Base-by-base conservation (phyloP, 495 filamentous ascomycete genomes). In the Neurospora tetrasperma region DNA sequence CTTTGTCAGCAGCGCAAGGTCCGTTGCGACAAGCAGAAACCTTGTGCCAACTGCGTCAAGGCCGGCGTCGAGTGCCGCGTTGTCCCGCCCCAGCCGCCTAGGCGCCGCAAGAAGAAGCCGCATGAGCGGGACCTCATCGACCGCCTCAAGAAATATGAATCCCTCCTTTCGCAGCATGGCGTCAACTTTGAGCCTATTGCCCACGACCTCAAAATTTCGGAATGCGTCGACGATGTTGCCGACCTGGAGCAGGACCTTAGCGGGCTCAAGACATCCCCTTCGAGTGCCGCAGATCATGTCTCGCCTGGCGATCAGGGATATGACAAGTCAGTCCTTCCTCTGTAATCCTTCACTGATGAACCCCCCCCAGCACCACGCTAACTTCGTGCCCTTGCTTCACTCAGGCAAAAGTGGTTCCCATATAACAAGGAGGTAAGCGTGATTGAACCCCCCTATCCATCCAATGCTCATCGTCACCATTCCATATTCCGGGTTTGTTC, bases 1-100 rank as follows among this genome's bases (percentile, higher is more conserved):
- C 78, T 90, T 62, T 92, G 90, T 76, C 87, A 89, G 75, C 88
- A 88, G 73, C 85, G 89, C 69, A 92, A 91, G 79, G 90, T 91
- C 70, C 87, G 86, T 72, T 92, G 90, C 79, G 88, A 91, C 78
- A 86, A 87, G 79, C 83, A 86, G 73, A 86, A 89, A 74, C 89
- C 88, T 42, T 92, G 90, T 74, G 86, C 88, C 69, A 90, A 89
- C 80, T 91, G 89, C 76, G 78, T 86, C 79, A 91, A 89, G 83
- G 85, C 87, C 72, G 76, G 82, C 41, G 84, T 85, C 46, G 88
- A 89, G 66, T 92, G 90, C 75, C 82, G 88, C 4, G 86, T 88
- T 39, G 84, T 86, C n/a, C 83, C 86, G 76, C 88, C 88, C 35
- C 84, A 87, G 46, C 86, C 85, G 0, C 88, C 89, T 18, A 82